A percentile compares a stretch with the other conserved stretches of the same genome.
Evolutionary conservation across 371 early-diverging fungal species (phyloP).

Genomic region (Blakeslea trispora): DNA sequence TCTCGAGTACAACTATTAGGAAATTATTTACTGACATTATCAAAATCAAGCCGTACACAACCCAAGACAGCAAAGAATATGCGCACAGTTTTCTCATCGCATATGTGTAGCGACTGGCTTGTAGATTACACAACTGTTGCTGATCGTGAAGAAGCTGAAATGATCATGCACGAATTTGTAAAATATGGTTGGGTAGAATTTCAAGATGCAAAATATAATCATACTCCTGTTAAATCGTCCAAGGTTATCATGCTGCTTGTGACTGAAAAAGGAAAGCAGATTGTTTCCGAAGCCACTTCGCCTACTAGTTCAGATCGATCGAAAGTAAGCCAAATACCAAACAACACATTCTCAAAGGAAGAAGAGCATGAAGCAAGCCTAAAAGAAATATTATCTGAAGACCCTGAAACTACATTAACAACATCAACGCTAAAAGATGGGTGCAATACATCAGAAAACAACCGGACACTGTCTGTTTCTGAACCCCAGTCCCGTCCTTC

Average conservation of each 20-base stretch:
- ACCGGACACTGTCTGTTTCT: not conserved
- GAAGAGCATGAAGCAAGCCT: constrained; percentile 22
- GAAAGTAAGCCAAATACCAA: constrained; percentile 6
- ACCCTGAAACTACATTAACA: constrained; percentile 16
- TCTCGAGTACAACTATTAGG: constrained; percentile 42
- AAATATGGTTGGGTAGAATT: constrained; percentile 57
- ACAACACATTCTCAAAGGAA: constrained; percentile 10
- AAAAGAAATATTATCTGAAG: constrained; percentile 23
- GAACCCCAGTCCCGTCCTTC: constrained; percentile 7
- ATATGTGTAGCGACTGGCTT: constrained; percentile 62
- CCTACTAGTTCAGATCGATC: constrained; percentile 12
- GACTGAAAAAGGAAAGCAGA: constrained; percentile 28
- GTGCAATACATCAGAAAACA: constrained; percentile 1
- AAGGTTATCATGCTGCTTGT: constrained; percentile 26
- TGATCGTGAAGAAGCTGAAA: constrained; percentile 63
- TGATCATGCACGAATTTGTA: constrained; percentile 56
- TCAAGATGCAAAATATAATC: constrained; percentile 29
- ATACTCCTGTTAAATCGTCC: constrained; percentile 19
- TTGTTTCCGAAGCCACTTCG: constrained; percentile 20
- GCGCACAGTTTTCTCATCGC: constrained; percentile 46
- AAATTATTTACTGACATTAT: constrained; percentile 42
- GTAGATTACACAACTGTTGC: constrained; percentile 61
- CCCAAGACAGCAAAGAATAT: constrained; percentile 29
- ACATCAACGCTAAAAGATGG: constrained; percentile 12
- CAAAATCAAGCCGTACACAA: constrained; percentile 22